These are phyloP conservation scores for Heritiera fomes DNA, from an alignment of 345 rosid species.

Conservation along the genomic window DNA sequence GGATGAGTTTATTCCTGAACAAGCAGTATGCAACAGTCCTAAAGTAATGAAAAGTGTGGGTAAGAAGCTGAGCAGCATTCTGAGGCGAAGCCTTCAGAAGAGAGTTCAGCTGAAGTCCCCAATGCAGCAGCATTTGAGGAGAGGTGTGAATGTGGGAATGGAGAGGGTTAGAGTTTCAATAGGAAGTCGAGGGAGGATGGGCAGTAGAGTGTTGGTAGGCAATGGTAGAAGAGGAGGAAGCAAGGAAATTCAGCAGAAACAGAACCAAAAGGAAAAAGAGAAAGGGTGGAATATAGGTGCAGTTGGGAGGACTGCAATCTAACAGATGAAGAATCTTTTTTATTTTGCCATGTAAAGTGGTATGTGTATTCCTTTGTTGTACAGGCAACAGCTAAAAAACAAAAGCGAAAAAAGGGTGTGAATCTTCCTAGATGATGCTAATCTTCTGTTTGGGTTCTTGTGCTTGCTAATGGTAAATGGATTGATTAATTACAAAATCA, in stretches of 20 bases:
- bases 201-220: constrained; percentile 54
- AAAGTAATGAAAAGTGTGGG: constrained; percentile 45
- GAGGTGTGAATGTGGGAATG: constrained; percentile 81
- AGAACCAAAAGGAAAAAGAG: constrained; percentile 55
- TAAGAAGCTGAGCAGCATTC: constrained; percentile 52
- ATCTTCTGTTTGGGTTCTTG: constrained; percentile 4
- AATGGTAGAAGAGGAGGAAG: constrained; percentile 58
- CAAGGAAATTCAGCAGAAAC: constrained; percentile 59
- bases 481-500: neutral
- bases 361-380: neutral
- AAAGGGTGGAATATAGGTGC: constrained; percentile 69
- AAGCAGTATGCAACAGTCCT: constrained; percentile 55
- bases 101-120: constrained; percentile 55
- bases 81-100: constrained; percentile 77
- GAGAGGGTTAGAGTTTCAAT: constrained; percentile 83
- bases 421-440: constrained; percentile 10
- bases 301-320: constrained; percentile 36
- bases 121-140: constrained; percentile 62
- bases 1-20: constrained; percentile 48
- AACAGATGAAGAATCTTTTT: constrained; percentile 6
- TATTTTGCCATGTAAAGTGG: constrained; percentile 4
- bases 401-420: neutral
- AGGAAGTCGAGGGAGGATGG: constrained; percentile 79
- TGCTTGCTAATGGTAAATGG: neutral
- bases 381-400: neutral